A percentile compares a stretch with the other conserved stretches of the same genome.
Conservation (phyloP, 257 asterid genomes). For the Nemophila menziesii region DNA sequence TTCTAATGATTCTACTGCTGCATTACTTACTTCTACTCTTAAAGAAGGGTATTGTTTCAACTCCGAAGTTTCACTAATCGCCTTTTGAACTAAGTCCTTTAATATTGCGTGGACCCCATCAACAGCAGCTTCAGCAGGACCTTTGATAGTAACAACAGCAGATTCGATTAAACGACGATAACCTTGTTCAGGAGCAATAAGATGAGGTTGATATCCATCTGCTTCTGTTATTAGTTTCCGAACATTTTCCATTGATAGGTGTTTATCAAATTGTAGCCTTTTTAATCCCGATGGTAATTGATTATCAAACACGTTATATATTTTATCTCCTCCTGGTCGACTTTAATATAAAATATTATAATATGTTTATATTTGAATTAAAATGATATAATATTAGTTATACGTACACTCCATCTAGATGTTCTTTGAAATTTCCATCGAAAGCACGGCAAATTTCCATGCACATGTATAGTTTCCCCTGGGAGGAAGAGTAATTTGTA, state of each 20-base stretch:
- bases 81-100: constrained; percentile 85
- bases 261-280: constrained; percentile 93
- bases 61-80: constrained; percentile 81
- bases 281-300: constrained; percentile 97
- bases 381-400: constrained; percentile 3
- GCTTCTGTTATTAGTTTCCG: constrained; percentile 94
- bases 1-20: constrained; percentile 84
- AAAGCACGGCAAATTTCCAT: constrained; percentile 92
- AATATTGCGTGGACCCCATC: constrained; percentile 90
- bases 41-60: constrained; percentile 93
- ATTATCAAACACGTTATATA: constrained; percentile 79
- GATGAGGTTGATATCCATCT: constrained; percentile 99
- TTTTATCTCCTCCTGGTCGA: constrained; percentile 98
- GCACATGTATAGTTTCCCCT: constrained; percentile 96
- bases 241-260: constrained; percentile 97
- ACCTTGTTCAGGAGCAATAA: constrained; percentile 99
- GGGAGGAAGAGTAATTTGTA: no score
- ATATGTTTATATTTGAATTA: no score
- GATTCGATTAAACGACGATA: constrained; percentile 97
- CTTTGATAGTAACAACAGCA: constrained; percentile 73
- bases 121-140: constrained; percentile 96
- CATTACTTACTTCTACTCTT: constrained; percentile 72
- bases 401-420: constrained; percentile 91
- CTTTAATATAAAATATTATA: constrained; percentile 32
- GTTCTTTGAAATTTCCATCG: constrained; percentile 94